phyloP scores from a whole-genome alignment of 176 grass and related monocot species.

The Rhipidocladum racemiflorum region DNA sequence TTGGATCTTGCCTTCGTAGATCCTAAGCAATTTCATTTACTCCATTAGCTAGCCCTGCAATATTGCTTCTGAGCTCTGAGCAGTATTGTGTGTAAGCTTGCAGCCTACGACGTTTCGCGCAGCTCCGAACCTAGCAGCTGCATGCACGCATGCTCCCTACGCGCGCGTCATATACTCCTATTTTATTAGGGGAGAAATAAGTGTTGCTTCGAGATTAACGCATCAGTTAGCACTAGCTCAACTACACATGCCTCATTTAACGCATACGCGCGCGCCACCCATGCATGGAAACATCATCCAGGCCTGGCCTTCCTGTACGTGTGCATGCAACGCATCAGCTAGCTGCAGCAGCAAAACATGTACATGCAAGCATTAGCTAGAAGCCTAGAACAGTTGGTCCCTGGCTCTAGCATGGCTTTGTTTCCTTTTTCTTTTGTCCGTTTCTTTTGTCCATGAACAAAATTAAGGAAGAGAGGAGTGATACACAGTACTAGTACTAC shows the following conservation, averaged over 20 bases:
- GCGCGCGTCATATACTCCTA: neutral
- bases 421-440: slow-evolving; percentile 5
- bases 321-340: slow-evolving; percentile 16
- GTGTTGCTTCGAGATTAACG: neutral
- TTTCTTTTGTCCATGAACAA: neutral
- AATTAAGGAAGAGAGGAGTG: neutral
- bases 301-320: neutral
- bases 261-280: neutral
- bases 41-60: neutral
- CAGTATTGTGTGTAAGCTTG: neutral
- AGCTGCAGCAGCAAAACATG: slow-evolving; percentile 15
- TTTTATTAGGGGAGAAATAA: neutral
- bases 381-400: slow-evolving; percentile 31
- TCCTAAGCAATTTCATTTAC: neutral
- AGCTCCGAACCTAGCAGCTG: neutral
- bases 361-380: neutral
- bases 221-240: neutral
- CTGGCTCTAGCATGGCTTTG: neutral
- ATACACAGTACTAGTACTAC: neutral
- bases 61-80: neutral
- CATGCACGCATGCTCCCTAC: neutral
- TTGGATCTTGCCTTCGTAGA: neutral
- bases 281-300: slow-evolving; percentile 9
- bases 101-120: neutral
- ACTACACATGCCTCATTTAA: neutral